Conservation (phyloP, 768 basidiomycete species). For the Russula foetens region DNA sequence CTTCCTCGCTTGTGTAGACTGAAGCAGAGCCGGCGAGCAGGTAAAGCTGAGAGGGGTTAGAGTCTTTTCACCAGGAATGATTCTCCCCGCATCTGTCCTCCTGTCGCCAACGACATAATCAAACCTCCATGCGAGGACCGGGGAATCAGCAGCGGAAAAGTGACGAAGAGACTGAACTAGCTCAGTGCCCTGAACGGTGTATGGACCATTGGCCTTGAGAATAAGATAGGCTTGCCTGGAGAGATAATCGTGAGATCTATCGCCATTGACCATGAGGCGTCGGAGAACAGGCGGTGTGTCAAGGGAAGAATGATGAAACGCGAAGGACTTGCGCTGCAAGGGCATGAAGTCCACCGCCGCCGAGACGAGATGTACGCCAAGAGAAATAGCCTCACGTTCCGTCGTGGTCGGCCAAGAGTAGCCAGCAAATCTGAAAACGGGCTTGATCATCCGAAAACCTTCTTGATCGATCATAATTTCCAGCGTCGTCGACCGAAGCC, state of each 20-base stretch:
- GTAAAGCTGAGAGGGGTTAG: conserved; percentile 67
- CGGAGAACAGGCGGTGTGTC: conserved; percentile 63
- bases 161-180: conserved; percentile 24
- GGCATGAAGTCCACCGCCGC: conserved; percentile 63
- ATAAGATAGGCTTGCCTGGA: conserved; percentile 66
- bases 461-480: conserved; percentile 80
- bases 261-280: conserved; percentile 55
- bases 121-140: conserved; percentile 63
- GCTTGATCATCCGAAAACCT: conserved; percentile 58
- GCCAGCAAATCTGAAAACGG: conserved; percentile 51
- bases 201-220: conserved; percentile 66
- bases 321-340: conserved; percentile 44
- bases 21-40: conserved; percentile 61
- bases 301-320: conserved; percentile 66
- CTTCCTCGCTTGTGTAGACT: conserved; percentile 56
- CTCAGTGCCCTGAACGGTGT: conserved; percentile 64
- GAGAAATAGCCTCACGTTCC: conserved; percentile 8
- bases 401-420: conserved; percentile 29
- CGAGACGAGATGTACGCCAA: conserved; percentile 30
- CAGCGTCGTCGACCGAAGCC: conserved; percentile 47
- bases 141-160: conserved; percentile 13
- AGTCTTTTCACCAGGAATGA: conserved; percentile 55
- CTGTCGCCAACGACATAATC: conserved; percentile 70
- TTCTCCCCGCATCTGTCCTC: conserved; percentile 37
- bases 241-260: conserved; percentile 65